phyloP scores from a whole-genome alignment of 768 basidiomycete species.

The Leccinellum rugosiceps region DNA sequence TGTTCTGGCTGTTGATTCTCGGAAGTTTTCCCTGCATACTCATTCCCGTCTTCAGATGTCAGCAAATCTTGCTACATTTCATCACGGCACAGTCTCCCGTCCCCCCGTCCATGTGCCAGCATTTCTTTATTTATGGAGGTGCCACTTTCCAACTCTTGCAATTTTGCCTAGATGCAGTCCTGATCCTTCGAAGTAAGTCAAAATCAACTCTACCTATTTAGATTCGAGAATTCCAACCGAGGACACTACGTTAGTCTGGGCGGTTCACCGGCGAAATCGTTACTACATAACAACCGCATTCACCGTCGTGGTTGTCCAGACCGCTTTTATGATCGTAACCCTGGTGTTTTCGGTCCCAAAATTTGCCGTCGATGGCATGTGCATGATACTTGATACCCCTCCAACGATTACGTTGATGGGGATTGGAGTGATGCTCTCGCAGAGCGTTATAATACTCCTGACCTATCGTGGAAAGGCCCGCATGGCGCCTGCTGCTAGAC shows the following conservation, averaged over 20 bases:
- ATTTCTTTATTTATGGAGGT: neutral
- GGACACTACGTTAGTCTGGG: slow-evolving; percentile 6
- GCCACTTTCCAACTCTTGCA: slow-evolving; percentile 10
- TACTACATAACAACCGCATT: neutral
- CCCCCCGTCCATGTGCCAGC: slow-evolving; percentile 1
- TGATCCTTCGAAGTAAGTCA: slow-evolving; percentile 20
- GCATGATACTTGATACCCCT: slow-evolving; percentile 5
- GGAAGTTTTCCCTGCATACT: neutral
- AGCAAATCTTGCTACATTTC: neutral
- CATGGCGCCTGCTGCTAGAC: slow-evolving; percentile 7
- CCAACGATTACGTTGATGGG: neutral
- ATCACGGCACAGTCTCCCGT: neutral
- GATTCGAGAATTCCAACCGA: neutral
- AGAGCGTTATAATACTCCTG: slow-evolving; percentile 12
- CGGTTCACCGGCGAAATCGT: slow-evolving; percentile 8
- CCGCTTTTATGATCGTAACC: neutral
- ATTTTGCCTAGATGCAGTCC: slow-evolving; percentile 11
- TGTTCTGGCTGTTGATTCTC: slow-evolving; percentile 1
- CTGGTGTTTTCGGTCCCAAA: neutral
- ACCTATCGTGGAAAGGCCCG: slow-evolving; percentile 15
- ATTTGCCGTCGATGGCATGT: slow-evolving; percentile 8
- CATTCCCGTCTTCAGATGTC: slow-evolving; percentile 1
- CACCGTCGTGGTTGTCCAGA: slow-evolving; percentile 6
- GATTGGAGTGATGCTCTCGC: slow-evolving; percentile 8
- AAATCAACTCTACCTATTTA: neutral